Evolutionary conservation across 2,329 filamentous ascomycete species (phyloP).

Genomic region (Phyllosticta citriasiana): DNA sequence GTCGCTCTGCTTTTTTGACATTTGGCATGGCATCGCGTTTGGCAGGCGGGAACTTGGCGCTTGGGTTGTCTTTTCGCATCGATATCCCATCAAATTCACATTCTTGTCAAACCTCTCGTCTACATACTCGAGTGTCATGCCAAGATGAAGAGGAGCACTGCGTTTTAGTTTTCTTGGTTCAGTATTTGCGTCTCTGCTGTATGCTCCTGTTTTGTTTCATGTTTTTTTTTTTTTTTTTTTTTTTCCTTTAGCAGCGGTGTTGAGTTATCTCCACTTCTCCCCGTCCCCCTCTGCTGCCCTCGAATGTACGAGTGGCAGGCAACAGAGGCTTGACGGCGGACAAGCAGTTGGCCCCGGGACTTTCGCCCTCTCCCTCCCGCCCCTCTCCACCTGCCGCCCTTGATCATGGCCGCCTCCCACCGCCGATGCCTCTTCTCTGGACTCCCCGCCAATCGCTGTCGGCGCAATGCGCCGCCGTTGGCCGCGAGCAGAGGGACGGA

Average conservation of each 20-base stretch:
- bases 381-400: slow-evolving; percentile 27
- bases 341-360: slow-evolving; percentile 10
- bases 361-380: slow-evolving; percentile 33
- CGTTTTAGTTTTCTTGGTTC: slow-evolving; percentile 13
- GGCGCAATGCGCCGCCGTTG: slow-evolving; percentile 17
- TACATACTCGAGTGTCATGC: not conserved
- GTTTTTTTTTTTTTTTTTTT: too few species aligned
- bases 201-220: slow-evolving; percentile 27
- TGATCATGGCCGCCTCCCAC: slow-evolving; percentile 15
- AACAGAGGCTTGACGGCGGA: not conserved
- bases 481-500: slow-evolving; percentile 21
- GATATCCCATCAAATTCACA: not conserved
- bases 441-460: slow-evolving; percentile 19
- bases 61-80: not conserved
- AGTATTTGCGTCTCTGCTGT: slow-evolving; percentile 26
- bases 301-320: slow-evolving; percentile 4
- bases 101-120: not conserved
- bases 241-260: slow-evolving; percentile 25
- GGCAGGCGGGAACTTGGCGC: not conserved
- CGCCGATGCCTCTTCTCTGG: slow-evolving; percentile 24
- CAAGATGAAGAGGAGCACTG: not conserved
- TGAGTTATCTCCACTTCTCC: slow-evolving; percentile 13
- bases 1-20: slow-evolving; percentile 15
- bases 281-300: slow-evolving; percentile 12
- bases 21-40: not conserved